Base-by-base conservation (phyloP, 1,284 basidiomycete species). In the Pterulicium gracile region DNA sequence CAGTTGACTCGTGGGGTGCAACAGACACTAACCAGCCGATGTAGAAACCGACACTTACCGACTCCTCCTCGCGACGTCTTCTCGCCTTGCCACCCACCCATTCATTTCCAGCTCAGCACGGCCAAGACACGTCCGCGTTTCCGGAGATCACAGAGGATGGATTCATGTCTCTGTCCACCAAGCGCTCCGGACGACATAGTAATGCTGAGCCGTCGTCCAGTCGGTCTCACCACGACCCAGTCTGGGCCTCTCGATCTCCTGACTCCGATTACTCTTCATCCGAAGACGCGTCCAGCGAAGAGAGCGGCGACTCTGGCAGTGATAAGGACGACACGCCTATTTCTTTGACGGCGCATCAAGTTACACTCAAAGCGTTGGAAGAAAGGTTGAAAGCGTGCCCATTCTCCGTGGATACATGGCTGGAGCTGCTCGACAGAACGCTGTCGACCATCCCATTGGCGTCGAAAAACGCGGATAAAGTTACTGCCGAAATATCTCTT, bases 131-230 rank as follows among this genome's bases (percentile, higher is more conserved):
- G 19, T n/a, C 24, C 4, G 19, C 3, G 47, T 77, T 71, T 54
- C 73, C 78, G 56, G 62, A 73, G 47, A 81, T 84, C 56, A 56
- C 69, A n/a, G n/a, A n/a, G n/a, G 73, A 84, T 49, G 84, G 81
- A 10, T 79, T 83, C 56, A 64, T 88, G 23, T 73, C 68, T 40
- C 60, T 32, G 7, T 7, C 27, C 27, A 10, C 27, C n/a, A 32
- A n/a, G 7, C 7, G 27, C n/a, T 10, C 27, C 27, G 10, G 27
- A 10, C 27, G 27, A n/a, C 10, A 32, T 32, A 7, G n/a, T n/a
- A n/a, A 32, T 32, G 7, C n/a, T n/a, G n/a, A n/a, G n/a, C n/a
- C n/a, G n/a, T n/a, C n/a, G n/a, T n/a, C n/a, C n/a, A n/a, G n/a
- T n/a, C n/a, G n/a, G n/a, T n/a, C n/a, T n/a, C n/a, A n/a, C n/a